Percentiles rank a stretch among this genome's conserved stretches.
These are phyloP conservation scores for Pleurotus citrinopileatus DNA, from an alignment of 768 basidiomycete genomes.

Conservation along the genomic window DNA sequence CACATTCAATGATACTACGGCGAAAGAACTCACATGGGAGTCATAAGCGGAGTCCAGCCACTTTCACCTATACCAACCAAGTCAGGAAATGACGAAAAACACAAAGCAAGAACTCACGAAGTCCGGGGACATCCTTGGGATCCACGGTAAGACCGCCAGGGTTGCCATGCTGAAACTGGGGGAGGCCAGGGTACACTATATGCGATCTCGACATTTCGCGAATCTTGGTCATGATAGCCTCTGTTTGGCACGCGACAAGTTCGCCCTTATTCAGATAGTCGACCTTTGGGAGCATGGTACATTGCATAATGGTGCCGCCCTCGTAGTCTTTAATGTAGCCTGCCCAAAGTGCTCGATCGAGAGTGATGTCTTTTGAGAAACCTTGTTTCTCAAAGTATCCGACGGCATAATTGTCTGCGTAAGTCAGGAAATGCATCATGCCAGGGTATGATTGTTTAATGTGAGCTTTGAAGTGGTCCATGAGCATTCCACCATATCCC, in stretches of 20 bases:
- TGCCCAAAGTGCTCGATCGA: slow-evolving; percentile 91
- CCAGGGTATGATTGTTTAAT: slow-evolving; percentile 78
- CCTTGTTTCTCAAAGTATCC: slow-evolving; percentile 99
- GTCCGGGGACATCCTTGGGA: slow-evolving; percentile 82
- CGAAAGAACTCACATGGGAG: slow-evolving; percentile 54
- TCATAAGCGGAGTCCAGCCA: slow-evolving; percentile 88
- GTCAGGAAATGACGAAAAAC: slow-evolving; percentile 5
- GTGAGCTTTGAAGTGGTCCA: slow-evolving; percentile 98
- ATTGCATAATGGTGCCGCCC: slow-evolving; percentile 99
- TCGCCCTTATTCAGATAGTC: slow-evolving; percentile 82
- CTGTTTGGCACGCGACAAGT: slow-evolving; percentile 78
- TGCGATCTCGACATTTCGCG: slow-evolving; percentile 84
- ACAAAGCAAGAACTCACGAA: slow-evolving; percentile 50
- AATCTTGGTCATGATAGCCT: slow-evolving; percentile 87
- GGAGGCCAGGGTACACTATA: slow-evolving; percentile 76
- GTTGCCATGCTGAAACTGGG: slow-evolving; percentile 65
- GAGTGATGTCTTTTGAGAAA: slow-evolving; percentile 94
- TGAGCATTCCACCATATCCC: slow-evolving; percentile 98
- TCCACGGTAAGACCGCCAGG: slow-evolving; percentile 53
- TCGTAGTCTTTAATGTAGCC: slow-evolving; percentile 99
- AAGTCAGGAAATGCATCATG: slow-evolving; percentile 95
- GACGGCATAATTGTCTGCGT: slow-evolving; percentile 98
- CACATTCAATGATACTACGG: background rate
- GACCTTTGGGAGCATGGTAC: slow-evolving; percentile 90
- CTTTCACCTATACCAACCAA: slow-evolving; percentile 65